Percentiles rank a stretch among this genome's conserved stretches.
phyloP scores from a whole-genome alignment of 2,329 filamentous ascomycete species.

The Pyrenochaeta sp. region DNA sequence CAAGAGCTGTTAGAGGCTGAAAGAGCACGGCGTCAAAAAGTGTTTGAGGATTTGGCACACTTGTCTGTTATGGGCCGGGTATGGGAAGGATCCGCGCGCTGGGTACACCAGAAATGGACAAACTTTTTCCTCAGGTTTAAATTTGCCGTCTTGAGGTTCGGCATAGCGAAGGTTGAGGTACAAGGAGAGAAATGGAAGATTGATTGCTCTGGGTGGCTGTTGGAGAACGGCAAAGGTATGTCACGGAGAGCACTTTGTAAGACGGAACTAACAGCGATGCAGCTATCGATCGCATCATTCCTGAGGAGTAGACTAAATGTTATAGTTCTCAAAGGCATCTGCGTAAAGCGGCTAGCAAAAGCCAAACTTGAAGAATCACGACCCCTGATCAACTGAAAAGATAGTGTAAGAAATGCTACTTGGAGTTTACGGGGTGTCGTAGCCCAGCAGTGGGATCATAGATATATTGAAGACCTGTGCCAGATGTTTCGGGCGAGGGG shows the following conservation, averaged over 20 bases:
- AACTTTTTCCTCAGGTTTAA: constrained; percentile 48
- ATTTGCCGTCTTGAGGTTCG: constrained; percentile 44
- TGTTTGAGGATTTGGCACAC: constrained; percentile 37
- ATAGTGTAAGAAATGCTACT: too few species aligned
- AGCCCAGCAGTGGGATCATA: too few species aligned
- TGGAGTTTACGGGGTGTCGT: too few species aligned
- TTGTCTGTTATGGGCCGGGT: constrained; percentile 29
- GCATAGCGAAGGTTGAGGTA: constrained; percentile 41
- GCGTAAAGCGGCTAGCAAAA: too few species aligned
- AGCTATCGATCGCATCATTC: constrained; percentile 46
- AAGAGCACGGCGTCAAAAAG: constrained; percentile 33
- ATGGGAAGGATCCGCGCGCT: constrained; percentile 42
- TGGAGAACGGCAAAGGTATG: constrained; percentile 48
- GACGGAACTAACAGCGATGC: constrained; percentile 10
- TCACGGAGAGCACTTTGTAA: background rate
- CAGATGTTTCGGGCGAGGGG: too few species aligned
- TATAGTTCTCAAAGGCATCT: too few species aligned
- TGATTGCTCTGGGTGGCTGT: constrained; percentile 44
- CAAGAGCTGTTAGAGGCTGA: constrained; percentile 42
- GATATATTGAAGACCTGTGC: too few species aligned
- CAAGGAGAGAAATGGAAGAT: constrained; percentile 48
- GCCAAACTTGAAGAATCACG: too few species aligned
- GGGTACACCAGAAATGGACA: constrained; percentile 47
- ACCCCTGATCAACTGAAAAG: too few species aligned
- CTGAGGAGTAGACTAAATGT: constrained; percentile 21